Evolutionary conservation across 2,329 filamentous ascomycete species (phyloP).

Genomic region (Chaetothyriales sp.): DNA sequence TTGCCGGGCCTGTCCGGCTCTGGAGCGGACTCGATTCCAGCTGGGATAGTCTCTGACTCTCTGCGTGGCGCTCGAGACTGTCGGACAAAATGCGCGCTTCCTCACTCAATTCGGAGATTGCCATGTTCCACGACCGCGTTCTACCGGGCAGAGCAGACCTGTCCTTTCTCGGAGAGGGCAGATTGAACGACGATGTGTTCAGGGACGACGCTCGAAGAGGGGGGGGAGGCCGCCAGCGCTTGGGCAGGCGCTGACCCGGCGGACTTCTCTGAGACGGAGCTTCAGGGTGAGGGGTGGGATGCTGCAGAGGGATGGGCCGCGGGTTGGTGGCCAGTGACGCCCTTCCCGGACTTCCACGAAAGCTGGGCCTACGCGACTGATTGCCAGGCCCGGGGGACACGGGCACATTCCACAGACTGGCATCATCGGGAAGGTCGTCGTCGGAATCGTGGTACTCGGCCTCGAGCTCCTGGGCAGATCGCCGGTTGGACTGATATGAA

Average conservation of each 20-base stretch:
- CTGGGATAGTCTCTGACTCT: constrained; percentile 29
- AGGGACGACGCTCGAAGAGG: constrained; percentile 9
- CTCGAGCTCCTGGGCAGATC: constrained; percentile 35
- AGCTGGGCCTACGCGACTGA: constrained; percentile 25
- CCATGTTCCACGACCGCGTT: constrained; percentile 47
- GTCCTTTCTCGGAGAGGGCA: constrained; percentile 18
- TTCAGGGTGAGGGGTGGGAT: constrained; percentile 23
- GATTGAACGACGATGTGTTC: constrained; percentile 7
- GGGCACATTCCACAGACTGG: constrained; percentile 38
- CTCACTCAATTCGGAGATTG: constrained; percentile 43
- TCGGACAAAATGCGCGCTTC: constrained; percentile 48
- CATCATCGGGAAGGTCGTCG: constrained; percentile 37
- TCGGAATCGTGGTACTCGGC: constrained; percentile 39
- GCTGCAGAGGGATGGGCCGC: constrained; percentile 30
- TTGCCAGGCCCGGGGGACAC: constrained; percentile 33
- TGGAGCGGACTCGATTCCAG: constrained; percentile 27
- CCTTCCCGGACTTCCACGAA: constrained; percentile 30
- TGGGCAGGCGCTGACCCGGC: constrained; percentile 22
- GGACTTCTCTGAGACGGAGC: constrained; percentile 16
- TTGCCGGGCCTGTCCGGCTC: constrained; percentile 25
- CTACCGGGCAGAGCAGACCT: constrained; percentile 23
- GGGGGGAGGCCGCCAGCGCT: constrained; percentile 3
- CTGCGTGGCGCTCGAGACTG: constrained; percentile 45
- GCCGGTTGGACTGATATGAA: constrained; percentile 31
- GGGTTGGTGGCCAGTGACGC: constrained; percentile 16